phyloP scores from a whole-genome alignment of 164 flowering plant genomes.

The Dillenia suffruticosa region DNA sequence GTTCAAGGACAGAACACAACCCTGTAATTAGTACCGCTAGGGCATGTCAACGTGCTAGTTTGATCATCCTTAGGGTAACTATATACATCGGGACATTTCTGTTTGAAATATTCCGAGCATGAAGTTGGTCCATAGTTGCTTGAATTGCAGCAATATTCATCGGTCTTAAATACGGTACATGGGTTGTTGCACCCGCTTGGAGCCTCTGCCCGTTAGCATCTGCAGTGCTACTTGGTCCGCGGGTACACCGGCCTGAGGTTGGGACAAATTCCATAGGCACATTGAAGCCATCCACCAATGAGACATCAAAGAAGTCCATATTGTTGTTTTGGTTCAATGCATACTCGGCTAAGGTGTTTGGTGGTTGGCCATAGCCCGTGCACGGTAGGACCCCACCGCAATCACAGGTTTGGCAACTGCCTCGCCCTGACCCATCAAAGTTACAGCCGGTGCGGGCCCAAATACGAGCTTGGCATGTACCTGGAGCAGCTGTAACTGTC shows the following conservation, averaged over 20 bases:
- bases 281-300: conserved; percentile 21
- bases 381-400: conserved; percentile 18
- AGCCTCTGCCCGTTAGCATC: conserved; percentile 10
- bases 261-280: conserved; percentile 13
- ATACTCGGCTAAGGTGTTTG: conserved; percentile 14
- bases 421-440: conserved; percentile 12
- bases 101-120: conserved; percentile 13
- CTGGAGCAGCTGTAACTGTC: conserved; percentile 7
- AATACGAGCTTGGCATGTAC: conserved; percentile 15
- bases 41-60: conserved; percentile 7
- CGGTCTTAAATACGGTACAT: conserved; percentile 8
- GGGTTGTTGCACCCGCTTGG: conserved; percentile 4
- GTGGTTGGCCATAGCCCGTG: conserved; percentile 9
- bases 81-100: conserved; percentile 13
- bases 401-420: conserved; percentile 21
- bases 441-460: conserved; percentile 25
- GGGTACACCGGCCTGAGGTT: neutral
- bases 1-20: conserved; percentile 10
- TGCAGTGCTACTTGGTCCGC: conserved; percentile 4
- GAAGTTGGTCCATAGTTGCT: conserved; percentile 7
- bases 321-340: conserved; percentile 15
- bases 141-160: conserved; percentile 13
- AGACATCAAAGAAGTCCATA: conserved; percentile 18
- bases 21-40: conserved; percentile 7
- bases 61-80: conserved; percentile 14